A percentile compares a stretch with the other conserved stretches of the same genome.
phyloP scores from a whole-genome alignment of 2,329 filamentous ascomycete species.

The Fusarium nodosum region DNA sequence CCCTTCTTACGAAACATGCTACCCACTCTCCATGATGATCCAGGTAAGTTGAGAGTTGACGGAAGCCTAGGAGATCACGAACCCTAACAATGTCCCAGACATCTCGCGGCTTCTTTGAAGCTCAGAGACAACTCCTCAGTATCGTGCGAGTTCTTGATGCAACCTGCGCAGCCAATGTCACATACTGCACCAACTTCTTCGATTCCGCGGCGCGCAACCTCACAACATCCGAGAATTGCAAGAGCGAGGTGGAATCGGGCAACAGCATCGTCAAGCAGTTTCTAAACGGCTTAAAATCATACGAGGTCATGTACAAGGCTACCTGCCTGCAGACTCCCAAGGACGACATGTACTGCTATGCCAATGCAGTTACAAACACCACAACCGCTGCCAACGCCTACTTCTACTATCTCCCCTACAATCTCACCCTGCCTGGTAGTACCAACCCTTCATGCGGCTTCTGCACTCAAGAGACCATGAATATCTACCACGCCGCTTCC shows the following conservation, averaged over 20 bases:
- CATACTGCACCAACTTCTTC: conserved; percentile 76
- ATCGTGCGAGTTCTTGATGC: conserved; percentile 84
- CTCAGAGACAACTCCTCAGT: conserved; percentile 75
- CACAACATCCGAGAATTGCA: conserved; percentile 74
- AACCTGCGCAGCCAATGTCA: conserved; percentile 77
- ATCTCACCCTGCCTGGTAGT: conserved; percentile 74
- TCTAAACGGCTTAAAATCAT: conserved; percentile 81
- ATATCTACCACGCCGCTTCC: conserved; percentile 79
- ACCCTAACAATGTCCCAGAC: conserved; percentile 65
- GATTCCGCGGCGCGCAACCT: conserved; percentile 74
- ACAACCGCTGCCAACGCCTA: conserved; percentile 79
- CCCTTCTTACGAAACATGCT: conserved; percentile 77
- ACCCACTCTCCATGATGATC: conserved; percentile 87
- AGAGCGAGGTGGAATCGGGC: conserved; percentile 73
- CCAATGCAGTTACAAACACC: conserved; percentile 83
- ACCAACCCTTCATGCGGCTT: conserved; percentile 79
- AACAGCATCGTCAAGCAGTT: conserved; percentile 81
- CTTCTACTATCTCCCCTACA: conserved; percentile 88
- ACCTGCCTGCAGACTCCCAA: conserved; percentile 80
- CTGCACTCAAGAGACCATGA: conserved; percentile 86
- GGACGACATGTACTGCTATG: conserved; percentile 81
- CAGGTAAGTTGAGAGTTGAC: conserved; percentile 67
- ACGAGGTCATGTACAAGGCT: conserved; percentile 82
- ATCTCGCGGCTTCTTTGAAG: conserved; percentile 86
- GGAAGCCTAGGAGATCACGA: too few species aligned